A percentile compares a stretch with the other conserved stretches of the same genome.
phyloP scores from a whole-genome alignment of 2,329 filamentous ascomycete genomes.

The Botrytis medusae region DNA sequence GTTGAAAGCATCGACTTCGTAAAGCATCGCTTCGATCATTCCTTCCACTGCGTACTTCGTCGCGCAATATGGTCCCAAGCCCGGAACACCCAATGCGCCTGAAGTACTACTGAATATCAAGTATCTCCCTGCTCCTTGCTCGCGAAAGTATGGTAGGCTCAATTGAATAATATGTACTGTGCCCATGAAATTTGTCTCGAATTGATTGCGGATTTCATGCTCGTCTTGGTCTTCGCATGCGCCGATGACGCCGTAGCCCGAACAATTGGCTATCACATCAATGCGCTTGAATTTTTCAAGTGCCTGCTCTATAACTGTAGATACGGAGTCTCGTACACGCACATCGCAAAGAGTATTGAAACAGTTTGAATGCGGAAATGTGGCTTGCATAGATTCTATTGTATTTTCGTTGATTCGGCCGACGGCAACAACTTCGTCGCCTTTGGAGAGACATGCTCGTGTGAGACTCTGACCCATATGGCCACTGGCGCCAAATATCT shows the following conservation, averaged over 20 bases:
- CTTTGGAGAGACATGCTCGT: constrained; percentile 74
- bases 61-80: constrained; percentile 90
- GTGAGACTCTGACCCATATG: constrained; percentile 93
- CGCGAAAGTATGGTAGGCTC: constrained; percentile 82
- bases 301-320: constrained; percentile 66
- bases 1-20: constrained; percentile 88
- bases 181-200: constrained; percentile 97
- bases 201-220: constrained; percentile 90
- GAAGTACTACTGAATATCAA: constrained; percentile 93
- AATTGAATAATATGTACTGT: constrained; percentile 90
- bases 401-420: constrained; percentile 79
- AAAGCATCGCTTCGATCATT: constrained; percentile 92
- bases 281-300: constrained; percentile 76
- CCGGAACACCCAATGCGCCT: constrained; percentile 89
- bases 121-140: constrained; percentile 74
- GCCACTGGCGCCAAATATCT: constrained; percentile 95
- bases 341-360: constrained; percentile 88
- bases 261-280: constrained; percentile 90
- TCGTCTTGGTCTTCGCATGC: constrained; percentile 97
- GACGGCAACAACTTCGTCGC: constrained; percentile 82
- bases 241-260: constrained; percentile 92
- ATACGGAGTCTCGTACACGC: constrained; percentile 75
- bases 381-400: constrained; percentile 65
- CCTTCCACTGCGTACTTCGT: constrained; percentile 98
- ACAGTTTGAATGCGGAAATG: constrained; percentile 66